phyloP scores from a whole-genome alignment of 2,329 filamentous ascomycete genomes.

The Sarocladiaceae sp. region DNA sequence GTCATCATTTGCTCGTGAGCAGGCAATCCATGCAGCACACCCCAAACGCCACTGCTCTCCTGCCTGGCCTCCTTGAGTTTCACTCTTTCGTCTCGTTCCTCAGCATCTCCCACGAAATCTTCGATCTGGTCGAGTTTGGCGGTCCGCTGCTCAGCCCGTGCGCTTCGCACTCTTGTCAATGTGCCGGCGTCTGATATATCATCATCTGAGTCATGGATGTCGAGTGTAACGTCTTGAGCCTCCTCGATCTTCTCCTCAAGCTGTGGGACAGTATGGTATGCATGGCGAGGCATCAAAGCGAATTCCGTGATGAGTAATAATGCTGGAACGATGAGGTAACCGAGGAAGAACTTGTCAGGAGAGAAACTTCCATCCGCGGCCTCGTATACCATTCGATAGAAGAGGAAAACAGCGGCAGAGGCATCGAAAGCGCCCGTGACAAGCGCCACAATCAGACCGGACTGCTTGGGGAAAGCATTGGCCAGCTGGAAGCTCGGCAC shows the following conservation, averaged over 20 bases:
- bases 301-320: constrained; percentile 32
- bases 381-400: constrained; percentile 69
- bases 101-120: constrained; percentile 53
- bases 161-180: constrained; percentile 34
- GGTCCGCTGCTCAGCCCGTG: constrained; percentile 47
- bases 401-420: constrained; percentile 70
- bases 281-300: constrained; percentile 32
- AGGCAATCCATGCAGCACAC: constrained; percentile 63
- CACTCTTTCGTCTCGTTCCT: constrained; percentile 50
- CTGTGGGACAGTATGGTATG: constrained; percentile 34
- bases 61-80: constrained; percentile 56
- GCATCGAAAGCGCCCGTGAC: constrained; percentile 79
- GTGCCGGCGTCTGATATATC: constrained; percentile 44
- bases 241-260: constrained; percentile 35
- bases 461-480: constrained; percentile 72
- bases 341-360: constrained; percentile 36
- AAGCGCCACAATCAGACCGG: constrained; percentile 70
- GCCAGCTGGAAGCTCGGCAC: constrained; percentile 78
- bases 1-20: constrained; percentile 61
- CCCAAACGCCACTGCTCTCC: constrained; percentile 62
- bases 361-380: constrained; percentile 36
- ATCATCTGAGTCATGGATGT: constrained; percentile 50
- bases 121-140: constrained; percentile 60
- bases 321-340: constrained; percentile 30
- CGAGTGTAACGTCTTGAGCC: constrained; percentile 29